A percentile compares a stretch with the other conserved stretches of the same genome.
Evolutionary conservation across 208 protist species (phyloP).

Genomic region (Herpetomonas tarakana): DNA sequence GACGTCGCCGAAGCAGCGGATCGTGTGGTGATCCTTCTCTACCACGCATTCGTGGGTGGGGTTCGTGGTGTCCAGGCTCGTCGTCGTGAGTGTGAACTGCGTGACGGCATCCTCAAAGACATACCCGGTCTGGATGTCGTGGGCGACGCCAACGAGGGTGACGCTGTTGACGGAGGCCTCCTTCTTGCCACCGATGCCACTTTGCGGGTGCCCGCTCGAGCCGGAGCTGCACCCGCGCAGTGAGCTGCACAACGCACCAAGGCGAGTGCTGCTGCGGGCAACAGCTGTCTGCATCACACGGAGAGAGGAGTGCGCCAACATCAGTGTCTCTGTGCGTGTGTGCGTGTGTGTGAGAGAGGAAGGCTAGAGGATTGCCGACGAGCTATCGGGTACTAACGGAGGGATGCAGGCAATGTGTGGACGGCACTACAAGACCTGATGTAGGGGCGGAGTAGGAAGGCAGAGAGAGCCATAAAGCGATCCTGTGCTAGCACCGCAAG

Average conservation of each 20-base stretch:
- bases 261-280: not conserved
- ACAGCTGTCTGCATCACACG: not conserved
- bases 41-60: conserved; percentile 72
- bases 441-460: too few species aligned
- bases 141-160: conserved; percentile 86
- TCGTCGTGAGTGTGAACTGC: conserved; percentile 91
- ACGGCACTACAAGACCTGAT: too few species aligned
- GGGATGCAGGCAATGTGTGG: too few species aligned
- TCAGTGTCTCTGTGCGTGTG: conserved; percentile 1
- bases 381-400: too few species aligned
- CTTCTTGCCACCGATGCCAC: conserved; percentile 10
- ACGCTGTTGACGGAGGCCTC: conserved; percentile 80
- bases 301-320: not conserved
- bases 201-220: conserved; percentile 1
- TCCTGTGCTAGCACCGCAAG: too few species aligned
- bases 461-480: too few species aligned
- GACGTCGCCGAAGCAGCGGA: conserved; percentile 88
- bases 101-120: conserved; percentile 90
- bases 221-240: too few species aligned
- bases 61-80: conserved; percentile 78
- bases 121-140: conserved; percentile 88
- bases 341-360: not conserved
- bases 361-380: too few species aligned
- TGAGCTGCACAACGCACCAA: too few species aligned
- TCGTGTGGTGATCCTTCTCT: conserved; percentile 90